phyloP scores from a whole-genome alignment of 306 rosid genomes.

The Quercus suber region DNA sequence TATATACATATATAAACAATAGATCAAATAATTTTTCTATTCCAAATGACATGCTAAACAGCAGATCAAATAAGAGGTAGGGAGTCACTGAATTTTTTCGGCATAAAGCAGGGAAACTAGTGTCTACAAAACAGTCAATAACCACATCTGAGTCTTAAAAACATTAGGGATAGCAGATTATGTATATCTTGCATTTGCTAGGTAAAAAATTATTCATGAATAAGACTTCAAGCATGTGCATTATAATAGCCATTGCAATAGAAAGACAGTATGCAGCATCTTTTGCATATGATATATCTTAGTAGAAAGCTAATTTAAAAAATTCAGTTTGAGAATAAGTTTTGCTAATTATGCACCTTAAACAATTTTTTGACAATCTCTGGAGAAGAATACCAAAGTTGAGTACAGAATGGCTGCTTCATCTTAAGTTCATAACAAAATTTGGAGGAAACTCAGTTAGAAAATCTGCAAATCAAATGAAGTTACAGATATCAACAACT shows the following conservation, averaged over 20 bases:
- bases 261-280: not conserved
- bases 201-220: not conserved
- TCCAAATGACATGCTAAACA: not conserved
- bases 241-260: not conserved
- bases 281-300: too few relatives aligned
- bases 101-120: not conserved
- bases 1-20: too few relatives aligned
- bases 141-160: too few relatives aligned
- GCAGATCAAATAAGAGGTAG: not conserved
- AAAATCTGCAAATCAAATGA: constrained; percentile 47
- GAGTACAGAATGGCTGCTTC: constrained; percentile 83
- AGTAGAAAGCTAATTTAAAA: not conserved
- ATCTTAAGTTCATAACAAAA: constrained; percentile 47
- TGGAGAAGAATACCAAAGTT: constrained; percentile 83
- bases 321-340: not conserved
- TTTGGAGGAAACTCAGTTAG: constrained; percentile 82
- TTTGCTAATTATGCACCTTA: constrained; percentile 51
- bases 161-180: too few relatives aligned
- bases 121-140: not conserved
- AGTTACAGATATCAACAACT: constrained; percentile 16
- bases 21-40: not conserved
- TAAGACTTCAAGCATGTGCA: not conserved
- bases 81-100: not conserved
- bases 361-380: constrained; percentile 81
- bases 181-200: not conserved